Conservation (phyloP, 148 eudicot species). For the Diospyros kaki region DNA sequence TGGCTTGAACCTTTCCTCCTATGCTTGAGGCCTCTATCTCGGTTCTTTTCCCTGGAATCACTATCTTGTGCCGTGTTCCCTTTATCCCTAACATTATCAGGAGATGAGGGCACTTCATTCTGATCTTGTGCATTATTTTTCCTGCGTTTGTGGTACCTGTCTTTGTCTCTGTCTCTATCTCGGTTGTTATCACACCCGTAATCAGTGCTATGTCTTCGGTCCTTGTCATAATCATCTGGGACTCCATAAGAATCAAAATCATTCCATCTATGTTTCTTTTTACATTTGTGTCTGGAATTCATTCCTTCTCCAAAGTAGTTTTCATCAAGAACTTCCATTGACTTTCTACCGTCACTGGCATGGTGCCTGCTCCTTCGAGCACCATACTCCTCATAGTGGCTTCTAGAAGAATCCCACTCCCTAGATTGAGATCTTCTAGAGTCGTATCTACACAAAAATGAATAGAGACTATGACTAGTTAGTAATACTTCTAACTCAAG, state of each 20-base stretch:
- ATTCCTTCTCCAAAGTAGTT: conserved; percentile 17
- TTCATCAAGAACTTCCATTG: conserved; percentile 14
- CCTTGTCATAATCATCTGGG: conserved; percentile 11
- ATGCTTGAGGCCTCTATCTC: conserved; percentile 8
- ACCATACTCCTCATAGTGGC: conserved; percentile 43
- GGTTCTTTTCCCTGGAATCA: conserved; percentile 18
- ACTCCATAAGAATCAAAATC: conserved; percentile 30
- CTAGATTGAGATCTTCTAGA: conserved; percentile 52
- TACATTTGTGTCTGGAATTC: conserved; percentile 19
- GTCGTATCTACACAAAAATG: conserved; percentile 20
- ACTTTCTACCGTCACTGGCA: conserved; percentile 26
- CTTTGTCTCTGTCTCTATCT: background rate
- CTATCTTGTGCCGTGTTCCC: conserved; percentile 12
- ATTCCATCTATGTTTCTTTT: conserved; percentile 13
- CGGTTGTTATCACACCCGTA: background rate
- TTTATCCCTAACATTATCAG: background rate
- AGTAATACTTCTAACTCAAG: background rate
- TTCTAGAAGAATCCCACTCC: conserved; percentile 42
- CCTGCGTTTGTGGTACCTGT: background rate
- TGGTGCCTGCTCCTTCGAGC: conserved; percentile 27
- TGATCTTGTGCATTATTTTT: background rate
- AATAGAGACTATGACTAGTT: background rate
- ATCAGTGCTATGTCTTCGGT: background rate
- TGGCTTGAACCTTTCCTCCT: conserved; percentile 25
- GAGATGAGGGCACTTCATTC: conserved; percentile 1